Base-by-base conservation (phyloP, 108 stramenopile species). In the Skeletonema marinoi region DNA sequence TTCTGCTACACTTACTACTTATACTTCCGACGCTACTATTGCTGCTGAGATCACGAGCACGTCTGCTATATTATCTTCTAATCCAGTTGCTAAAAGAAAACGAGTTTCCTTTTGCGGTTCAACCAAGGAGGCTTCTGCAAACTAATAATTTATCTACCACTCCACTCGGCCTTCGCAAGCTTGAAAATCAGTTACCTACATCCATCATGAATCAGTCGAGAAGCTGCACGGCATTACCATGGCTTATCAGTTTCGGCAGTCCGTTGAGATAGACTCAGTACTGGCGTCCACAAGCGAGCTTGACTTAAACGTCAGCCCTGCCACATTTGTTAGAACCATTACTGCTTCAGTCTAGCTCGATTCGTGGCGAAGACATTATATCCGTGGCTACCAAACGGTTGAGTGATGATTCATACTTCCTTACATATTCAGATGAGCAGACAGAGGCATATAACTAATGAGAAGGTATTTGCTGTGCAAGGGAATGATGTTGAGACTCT, bases 381-480 rank as follows among this genome's bases (percentile, higher is more conserved):
- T 56, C 50, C 0, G 30, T 61, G 12, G 72, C 71, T 4, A 56
- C 67, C 1, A n/a, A 59, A 51, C 68, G 56, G 2, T 42, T 80
- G 21, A 69, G 30, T 41, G 59, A 63, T 25, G 78, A 80, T 25
- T 73, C 78, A 6, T 81, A 81, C 38, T 81, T 74, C 39, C 64
- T 75, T 11, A 54, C 65, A 5, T 62, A 65, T 44, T 29, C 54
- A 3, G 66, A 75, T 11, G 74, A 66, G n/a, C 81, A 82, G 21
- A 65, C 66, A 60, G 51, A 68, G 6, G 74, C 81, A 44, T 88
- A 85, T 66, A 81, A 79, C n/a, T 39, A 44, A 59, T 19, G 87
- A 89, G 13, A 78, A 87, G 30, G 65, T 89, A 10, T 42, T 66
- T 4, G 89, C 89, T 0, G 85, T 92, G 11, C 87, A 92, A 11